These are phyloP conservation scores for Hymenoscyphus fructigenus DNA, from an alignment of 2,329 filamentous ascomycete species.

Conservation along the genomic window DNA sequence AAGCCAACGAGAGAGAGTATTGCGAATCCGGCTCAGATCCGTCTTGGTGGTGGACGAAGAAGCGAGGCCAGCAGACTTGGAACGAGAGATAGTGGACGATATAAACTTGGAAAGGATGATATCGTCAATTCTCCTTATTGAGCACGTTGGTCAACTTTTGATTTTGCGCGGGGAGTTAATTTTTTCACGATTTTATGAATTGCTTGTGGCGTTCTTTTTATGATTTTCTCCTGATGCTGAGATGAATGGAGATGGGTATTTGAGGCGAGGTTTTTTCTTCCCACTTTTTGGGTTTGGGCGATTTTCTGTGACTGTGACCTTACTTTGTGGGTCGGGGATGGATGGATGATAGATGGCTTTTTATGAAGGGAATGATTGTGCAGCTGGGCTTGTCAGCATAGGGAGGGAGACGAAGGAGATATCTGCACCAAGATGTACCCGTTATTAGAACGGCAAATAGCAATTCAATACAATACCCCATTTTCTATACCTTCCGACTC, in stretches of 20 bases:
- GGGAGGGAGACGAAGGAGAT: background rate
- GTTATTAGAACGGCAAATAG: slow-evolving; percentile 10
- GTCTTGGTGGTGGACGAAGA: slow-evolving; percentile 42
- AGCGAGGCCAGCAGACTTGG: slow-evolving; percentile 50
- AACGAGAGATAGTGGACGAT: slow-evolving; percentile 56
- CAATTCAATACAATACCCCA: background rate
- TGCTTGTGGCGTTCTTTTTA: background rate
- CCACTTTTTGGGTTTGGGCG: background rate
- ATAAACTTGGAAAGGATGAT: slow-evolving; percentile 76
- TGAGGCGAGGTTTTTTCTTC: background rate
- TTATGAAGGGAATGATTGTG: slow-evolving; percentile 12
- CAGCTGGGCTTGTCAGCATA: slow-evolving; percentile 26
- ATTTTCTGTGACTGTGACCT: background rate
- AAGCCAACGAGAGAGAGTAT: slow-evolving; percentile 93
- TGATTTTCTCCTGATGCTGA: background rate
- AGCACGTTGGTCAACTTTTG: background rate
- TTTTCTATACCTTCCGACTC: background rate
- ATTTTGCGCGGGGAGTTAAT: background rate
- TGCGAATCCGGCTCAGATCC: slow-evolving; percentile 45
- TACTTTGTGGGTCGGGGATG: background rate
- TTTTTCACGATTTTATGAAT: slow-evolving; percentile 2
- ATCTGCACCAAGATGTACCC: slow-evolving; percentile 23
- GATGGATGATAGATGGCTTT: background rate
- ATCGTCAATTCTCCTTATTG: slow-evolving; percentile 73
- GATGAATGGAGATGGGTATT: background rate